Percentiles rank a stretch among this genome's conserved stretches.
These are phyloP conservation scores for Halophytophthora polymorphica DNA, from an alignment of 352 stramenopile genomes.

Conservation along the genomic window DNA sequence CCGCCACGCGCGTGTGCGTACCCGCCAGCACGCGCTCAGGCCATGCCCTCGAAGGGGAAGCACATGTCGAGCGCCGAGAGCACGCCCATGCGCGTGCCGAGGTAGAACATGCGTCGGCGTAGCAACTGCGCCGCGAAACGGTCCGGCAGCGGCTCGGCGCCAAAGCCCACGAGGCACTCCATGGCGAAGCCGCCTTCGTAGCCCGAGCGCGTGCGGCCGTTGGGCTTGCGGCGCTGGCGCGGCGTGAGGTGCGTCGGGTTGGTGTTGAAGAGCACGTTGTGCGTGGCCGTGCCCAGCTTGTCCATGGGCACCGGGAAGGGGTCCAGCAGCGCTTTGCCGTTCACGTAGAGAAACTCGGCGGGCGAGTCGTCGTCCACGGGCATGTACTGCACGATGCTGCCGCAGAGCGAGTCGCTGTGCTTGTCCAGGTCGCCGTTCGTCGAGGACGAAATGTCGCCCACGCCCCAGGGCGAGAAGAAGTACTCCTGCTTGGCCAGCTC, in stretches of 20 bases:
- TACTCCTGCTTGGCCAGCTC: conserved; percentile 33
- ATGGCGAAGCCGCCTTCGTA: conserved; percentile 5
- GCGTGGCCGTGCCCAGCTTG: not conserved
- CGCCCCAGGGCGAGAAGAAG: conserved; percentile 42
- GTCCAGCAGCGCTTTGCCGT: conserved; percentile 27
- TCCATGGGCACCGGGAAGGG: conserved; percentile 6
- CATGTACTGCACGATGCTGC: conserved; percentile 43
- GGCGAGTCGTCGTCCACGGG: conserved; percentile 18
- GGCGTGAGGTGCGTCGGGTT: conserved; percentile 26
- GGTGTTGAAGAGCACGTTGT: conserved; percentile 26
- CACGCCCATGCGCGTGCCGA: conserved; percentile 19
- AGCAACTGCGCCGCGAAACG: conserved; percentile 19
- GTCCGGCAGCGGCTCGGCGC: conserved; percentile 19
- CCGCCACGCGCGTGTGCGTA: not conserved
- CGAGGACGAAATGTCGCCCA: conserved; percentile 26
- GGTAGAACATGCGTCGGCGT: conserved; percentile 24
- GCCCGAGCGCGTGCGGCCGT: not conserved
- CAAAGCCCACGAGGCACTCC: conserved; percentile 34
- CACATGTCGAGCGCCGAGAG: conserved; percentile 14
- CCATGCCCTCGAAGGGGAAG: not conserved
- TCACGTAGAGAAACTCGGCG: conserved; percentile 36
- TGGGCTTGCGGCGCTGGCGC: conserved; percentile 9
- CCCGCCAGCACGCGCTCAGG: not conserved
- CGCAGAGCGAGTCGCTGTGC: conserved; percentile 38
- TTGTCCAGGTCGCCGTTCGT: conserved; percentile 31